phyloP scores from a whole-genome alignment of 192 early-diverging fungal genomes.

The Backusella tuberculispora region DNA sequence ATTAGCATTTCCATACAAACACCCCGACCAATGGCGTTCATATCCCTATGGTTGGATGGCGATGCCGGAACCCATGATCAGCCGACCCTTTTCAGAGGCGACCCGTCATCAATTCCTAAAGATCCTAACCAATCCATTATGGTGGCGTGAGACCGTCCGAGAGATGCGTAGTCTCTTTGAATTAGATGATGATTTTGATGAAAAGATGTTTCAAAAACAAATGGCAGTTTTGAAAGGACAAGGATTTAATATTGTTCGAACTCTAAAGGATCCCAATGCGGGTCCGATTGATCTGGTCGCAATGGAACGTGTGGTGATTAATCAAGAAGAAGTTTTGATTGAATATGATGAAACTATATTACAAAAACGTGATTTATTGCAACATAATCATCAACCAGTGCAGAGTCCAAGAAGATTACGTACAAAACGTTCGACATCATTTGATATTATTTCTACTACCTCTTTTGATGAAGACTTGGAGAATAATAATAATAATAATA shows the following conservation, averaged over 20 bases:
- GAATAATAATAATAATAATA: neutral
- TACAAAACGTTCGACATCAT: conserved; percentile 32
- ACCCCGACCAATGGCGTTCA: conserved; percentile 85
- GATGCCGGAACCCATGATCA: conserved; percentile 65
- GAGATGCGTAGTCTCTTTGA: conserved; percentile 68
- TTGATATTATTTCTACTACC: conserved; percentile 15
- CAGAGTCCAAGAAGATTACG: conserved; percentile 14
- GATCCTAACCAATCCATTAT: conserved; percentile 65
- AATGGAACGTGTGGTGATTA: conserved; percentile 49
- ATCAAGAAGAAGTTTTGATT: conserved; percentile 52
- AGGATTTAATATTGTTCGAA: conserved; percentile 82
- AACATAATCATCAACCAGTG: neutral
- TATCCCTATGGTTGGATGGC: conserved; percentile 93
- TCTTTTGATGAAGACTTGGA: conserved; percentile 18
- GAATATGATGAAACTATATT: conserved; percentile 36
- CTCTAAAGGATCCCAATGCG: conserved; percentile 58
- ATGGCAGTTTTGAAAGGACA: conserved; percentile 85
- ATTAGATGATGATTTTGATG: conserved; percentile 79
- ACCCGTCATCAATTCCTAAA: conserved; percentile 71
- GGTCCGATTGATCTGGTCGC: conserved; percentile 58
- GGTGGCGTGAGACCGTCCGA: conserved; percentile 81
- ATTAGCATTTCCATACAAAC: conserved; percentile 91
- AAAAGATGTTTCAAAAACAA: conserved; percentile 80
- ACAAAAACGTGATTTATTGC: neutral
- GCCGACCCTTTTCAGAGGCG: conserved; percentile 67